Conservation (phyloP, 2,329 filamentous ascomycete genomes). For the Coniochaeta pulveracea region DNA sequence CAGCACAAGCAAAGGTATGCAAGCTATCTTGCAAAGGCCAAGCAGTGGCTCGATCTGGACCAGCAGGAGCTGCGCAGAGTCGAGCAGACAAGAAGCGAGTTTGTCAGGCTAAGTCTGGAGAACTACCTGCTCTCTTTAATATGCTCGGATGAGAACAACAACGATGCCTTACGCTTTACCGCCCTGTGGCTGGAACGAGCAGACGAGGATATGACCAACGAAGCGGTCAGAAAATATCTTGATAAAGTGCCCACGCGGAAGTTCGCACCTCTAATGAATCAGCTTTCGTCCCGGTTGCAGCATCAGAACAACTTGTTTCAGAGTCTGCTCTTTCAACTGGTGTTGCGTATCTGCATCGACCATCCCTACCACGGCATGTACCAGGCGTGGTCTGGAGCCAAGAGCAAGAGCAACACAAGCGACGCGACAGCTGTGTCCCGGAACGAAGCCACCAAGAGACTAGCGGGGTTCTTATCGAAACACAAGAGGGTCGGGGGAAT, state of each 20-base stretch:
- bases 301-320: constrained; percentile 64
- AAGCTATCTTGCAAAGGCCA: constrained; percentile 58
- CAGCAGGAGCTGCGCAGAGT: constrained; percentile 75
- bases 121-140: constrained; percentile 82
- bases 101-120: constrained; percentile 79
- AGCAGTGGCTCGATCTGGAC: constrained; percentile 83
- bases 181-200: constrained; percentile 89
- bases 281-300: constrained; percentile 85
- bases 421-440: constrained; percentile 68
- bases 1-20: constrained; percentile 45
- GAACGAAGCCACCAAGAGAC: constrained; percentile 57
- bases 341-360: constrained; percentile 76
- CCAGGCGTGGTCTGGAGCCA: constrained; percentile 79
- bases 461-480: constrained; percentile 50
- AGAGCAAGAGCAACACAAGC: constrained; percentile 54
- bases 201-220: constrained; percentile 64
- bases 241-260: constrained; percentile 75
- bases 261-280: constrained; percentile 88
- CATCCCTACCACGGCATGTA: constrained; percentile 98
- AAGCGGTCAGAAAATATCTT: constrained; percentile 60
- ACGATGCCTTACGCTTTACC: constrained; percentile 83
- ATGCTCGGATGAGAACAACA: constrained; percentile 80
- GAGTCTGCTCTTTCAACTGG: constrained; percentile 56
- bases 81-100: constrained; percentile 63
- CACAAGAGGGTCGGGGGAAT: constrained; percentile 38